Evolutionary conservation across 768 basidiomycete genomes (phyloP).

Genomic region (Boletus insuetus): DNA sequence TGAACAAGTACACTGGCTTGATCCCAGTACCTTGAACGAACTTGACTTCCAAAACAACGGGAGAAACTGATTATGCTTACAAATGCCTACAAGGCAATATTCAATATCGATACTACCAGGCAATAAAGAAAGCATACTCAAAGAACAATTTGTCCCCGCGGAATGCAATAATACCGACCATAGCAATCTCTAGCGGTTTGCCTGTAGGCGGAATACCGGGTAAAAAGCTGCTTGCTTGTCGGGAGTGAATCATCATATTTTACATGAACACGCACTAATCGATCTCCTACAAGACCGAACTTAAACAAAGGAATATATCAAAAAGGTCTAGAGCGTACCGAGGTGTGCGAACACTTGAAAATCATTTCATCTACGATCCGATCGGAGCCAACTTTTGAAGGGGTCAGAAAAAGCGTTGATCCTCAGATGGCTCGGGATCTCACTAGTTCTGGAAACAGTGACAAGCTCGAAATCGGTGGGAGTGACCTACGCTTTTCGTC

Average conservation of each 20-base stretch:
- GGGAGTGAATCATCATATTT: not conserved
- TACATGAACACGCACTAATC: constrained; percentile 33
- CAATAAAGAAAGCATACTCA: constrained; percentile 32
- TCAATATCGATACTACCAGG: not conserved
- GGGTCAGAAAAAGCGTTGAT: not conserved
- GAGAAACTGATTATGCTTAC: constrained; percentile 5
- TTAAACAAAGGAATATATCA: not conserved
- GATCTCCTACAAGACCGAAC: constrained; percentile 33
- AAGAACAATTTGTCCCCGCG: constrained; percentile 49
- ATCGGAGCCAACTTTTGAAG: constrained; percentile 37
- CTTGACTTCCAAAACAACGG: not conserved
- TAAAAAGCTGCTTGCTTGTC: constrained; percentile 21
- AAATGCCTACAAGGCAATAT: constrained; percentile 10
- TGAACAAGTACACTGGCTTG: constrained; percentile 47
- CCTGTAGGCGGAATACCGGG: constrained; percentile 38
- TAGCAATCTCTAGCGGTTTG: constrained; percentile 39
- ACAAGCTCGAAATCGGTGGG: constrained; percentile 40
- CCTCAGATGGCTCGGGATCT: constrained; percentile 2
- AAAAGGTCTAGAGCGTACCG: constrained; percentile 18
- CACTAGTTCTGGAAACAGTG: constrained; percentile 42
- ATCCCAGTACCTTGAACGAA: constrained; percentile 41
- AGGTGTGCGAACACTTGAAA: constrained; percentile 41
- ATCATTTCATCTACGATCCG: constrained; percentile 49
- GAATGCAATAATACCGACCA: constrained; percentile 45
- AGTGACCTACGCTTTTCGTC: constrained; percentile 31